These are phyloP conservation scores for Epichloe festucae DNA, from an alignment of 2,329 filamentous ascomycete species.

Conservation along the genomic window DNA sequence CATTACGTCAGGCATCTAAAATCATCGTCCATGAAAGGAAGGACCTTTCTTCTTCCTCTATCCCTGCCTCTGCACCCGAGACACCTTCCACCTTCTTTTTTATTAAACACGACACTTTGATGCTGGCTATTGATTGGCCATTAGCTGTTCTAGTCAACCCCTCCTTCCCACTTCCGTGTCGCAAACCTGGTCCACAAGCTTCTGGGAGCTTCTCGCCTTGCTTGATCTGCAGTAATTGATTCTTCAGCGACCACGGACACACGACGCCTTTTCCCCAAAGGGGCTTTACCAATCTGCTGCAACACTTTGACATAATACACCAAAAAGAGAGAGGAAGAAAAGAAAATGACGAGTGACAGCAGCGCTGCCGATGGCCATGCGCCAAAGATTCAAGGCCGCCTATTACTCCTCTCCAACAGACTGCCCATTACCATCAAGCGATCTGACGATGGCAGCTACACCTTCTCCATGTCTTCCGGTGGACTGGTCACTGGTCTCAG, in stretches of 20 bases:
- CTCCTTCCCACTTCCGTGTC: conserved; percentile 1
- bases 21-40: neutral
- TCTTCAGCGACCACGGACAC: no score
- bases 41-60: no score
- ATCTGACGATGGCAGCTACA: conserved; percentile 79
- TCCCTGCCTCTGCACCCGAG: no score
- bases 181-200: neutral
- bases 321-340: neutral
- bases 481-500: conserved; percentile 89
- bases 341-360: conserved; percentile 2
- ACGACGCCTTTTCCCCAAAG: no score
- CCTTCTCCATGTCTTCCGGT: conserved; percentile 92
- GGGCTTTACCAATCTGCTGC: no score
- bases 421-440: conserved; percentile 95
- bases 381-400: conserved; percentile 30
- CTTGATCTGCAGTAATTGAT: neutral
- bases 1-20: neutral
- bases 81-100: no score
- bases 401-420: conserved; percentile 87
- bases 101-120: no score
- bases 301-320: no score
- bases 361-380: conserved; percentile 19
- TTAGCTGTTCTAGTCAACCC: neutral
- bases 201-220: neutral
- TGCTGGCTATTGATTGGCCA: neutral